Percentiles rank a stretch among this genome's conserved stretches.
Evolutionary conservation across 192 early-diverging fungal species (phyloP).

Genomic region (Coemansia sp.): DNA sequence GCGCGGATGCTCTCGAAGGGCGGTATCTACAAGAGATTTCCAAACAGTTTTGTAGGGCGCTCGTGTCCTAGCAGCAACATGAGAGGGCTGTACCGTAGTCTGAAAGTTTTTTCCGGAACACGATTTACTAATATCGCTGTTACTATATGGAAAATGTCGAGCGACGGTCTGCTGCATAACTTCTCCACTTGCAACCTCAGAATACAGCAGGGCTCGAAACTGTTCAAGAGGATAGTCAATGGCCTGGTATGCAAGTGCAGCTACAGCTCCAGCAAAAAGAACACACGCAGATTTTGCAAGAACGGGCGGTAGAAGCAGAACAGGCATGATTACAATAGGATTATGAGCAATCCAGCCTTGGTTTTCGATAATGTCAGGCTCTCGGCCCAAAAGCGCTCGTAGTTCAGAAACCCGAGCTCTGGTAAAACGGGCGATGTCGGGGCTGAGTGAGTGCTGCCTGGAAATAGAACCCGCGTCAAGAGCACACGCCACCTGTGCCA

Average conservation of each 20-base stretch:
- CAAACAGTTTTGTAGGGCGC: constrained; percentile 39
- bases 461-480: constrained; percentile 13
- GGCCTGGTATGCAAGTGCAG: constrained; percentile 69
- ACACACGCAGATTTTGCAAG: constrained; percentile 60
- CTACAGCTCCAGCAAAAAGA: constrained; percentile 59
- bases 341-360: constrained; percentile 39
- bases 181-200: constrained; percentile 59
- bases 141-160: constrained; percentile 26
- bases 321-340: constrained; percentile 21
- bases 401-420: constrained; percentile 30
- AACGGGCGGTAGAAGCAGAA: constrained; percentile 45
- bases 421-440: constrained; percentile 32
- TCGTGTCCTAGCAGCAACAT: neutral
- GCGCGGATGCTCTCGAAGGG: constrained; percentile 31
- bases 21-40: constrained; percentile 35
- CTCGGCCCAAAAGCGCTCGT: constrained; percentile 26
- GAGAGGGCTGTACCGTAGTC: neutral
- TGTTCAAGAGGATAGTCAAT: constrained; percentile 72
- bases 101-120: neutral
- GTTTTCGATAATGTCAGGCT: constrained; percentile 29
- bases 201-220: constrained; percentile 65
- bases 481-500: constrained; percentile 40
- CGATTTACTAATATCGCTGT: neutral
- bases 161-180: constrained; percentile 33
- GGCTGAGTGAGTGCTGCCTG: neutral